phyloP scores from a whole-genome alignment of 2,329 filamentous ascomycete species.

The Penicillium sp. region DNA sequence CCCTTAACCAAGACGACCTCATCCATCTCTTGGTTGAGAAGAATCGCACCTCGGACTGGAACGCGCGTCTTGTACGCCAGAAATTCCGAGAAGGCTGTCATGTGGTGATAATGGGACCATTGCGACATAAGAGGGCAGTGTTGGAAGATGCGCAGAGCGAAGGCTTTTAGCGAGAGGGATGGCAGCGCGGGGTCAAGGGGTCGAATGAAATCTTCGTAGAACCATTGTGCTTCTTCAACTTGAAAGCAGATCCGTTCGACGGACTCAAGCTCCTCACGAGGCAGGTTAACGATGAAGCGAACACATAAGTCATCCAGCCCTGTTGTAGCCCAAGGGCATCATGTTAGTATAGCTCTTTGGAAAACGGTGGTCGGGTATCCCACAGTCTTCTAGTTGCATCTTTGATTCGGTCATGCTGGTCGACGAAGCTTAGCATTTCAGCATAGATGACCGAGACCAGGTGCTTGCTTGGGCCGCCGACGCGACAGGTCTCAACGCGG shows the following conservation, averaged over 20 bases:
- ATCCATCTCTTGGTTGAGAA: constrained; percentile 94
- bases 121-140: constrained; percentile 85
- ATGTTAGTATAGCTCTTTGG: no score
- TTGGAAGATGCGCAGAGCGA: constrained; percentile 86
- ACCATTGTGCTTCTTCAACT: constrained; percentile 99
- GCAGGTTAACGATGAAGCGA: constrained; percentile 96
- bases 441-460: constrained; percentile 25
- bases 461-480: constrained; percentile 22
- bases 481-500: constrained; percentile 17
- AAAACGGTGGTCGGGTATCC: no score
- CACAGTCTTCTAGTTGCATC: constrained; percentile 89
- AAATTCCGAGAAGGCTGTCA: constrained; percentile 85
- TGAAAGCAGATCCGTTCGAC: constrained; percentile 97
- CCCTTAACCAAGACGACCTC: constrained; percentile 90
- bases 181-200: constrained; percentile 81
- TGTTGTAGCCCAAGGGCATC: constrained; percentile 36
- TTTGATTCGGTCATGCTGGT: constrained; percentile 70
- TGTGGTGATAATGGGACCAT: constrained; percentile 74
- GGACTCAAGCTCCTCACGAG: constrained; percentile 81
- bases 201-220: constrained; percentile 98
- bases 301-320: constrained; percentile 97
- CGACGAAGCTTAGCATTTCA: constrained; percentile 61
- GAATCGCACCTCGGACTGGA: constrained; percentile 87
- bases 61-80: constrained; percentile 91
- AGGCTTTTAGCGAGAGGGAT: constrained; percentile 77